Evolutionary conservation across 1,139 yeast genomes (phyloP).

Genomic region (Yamadazyma diospyri): DNA sequence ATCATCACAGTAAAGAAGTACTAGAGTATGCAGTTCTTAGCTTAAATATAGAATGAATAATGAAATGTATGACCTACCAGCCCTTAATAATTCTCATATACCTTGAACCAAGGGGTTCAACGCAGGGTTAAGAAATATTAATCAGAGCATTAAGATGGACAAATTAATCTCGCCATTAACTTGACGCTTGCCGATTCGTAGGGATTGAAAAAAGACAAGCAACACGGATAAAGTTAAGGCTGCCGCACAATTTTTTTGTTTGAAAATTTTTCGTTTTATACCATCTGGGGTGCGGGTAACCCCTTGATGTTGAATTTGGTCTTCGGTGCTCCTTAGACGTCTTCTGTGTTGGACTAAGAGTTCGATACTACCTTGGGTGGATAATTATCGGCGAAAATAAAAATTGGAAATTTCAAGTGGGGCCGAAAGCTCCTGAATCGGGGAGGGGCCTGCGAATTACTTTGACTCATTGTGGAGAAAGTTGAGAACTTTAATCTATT

Average conservation of each 20-base stretch:
- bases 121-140: constrained; percentile 28
- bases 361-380: no score
- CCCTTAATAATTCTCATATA: constrained; percentile 37
- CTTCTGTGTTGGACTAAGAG: no score
- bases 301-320: no score
- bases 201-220: constrained; percentile 49
- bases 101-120: constrained; percentile 15
- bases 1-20: constrained; percentile 1
- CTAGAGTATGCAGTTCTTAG: no score
- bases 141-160: constrained; percentile 50
- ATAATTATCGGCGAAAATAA: no score
- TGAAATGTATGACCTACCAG: constrained; percentile 54
- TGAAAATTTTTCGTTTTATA: constrained; percentile 12
- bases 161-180: constrained; percentile 50
- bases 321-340: no score
- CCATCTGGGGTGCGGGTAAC: constrained; percentile 3
- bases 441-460: no score
- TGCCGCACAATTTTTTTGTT: constrained; percentile 41
- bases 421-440: no score
- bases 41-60: no score
- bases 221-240: constrained; percentile 56
- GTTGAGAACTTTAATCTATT: no score
- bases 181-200: constrained; percentile 56
- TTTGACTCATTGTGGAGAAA: constrained; percentile 4
- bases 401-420: no score